A percentile compares a stretch with the other conserved stretches of the same genome.
Conservation (phyloP, 2,329 filamentous ascomycete species). For the Paradendryphiella salina region DNA sequence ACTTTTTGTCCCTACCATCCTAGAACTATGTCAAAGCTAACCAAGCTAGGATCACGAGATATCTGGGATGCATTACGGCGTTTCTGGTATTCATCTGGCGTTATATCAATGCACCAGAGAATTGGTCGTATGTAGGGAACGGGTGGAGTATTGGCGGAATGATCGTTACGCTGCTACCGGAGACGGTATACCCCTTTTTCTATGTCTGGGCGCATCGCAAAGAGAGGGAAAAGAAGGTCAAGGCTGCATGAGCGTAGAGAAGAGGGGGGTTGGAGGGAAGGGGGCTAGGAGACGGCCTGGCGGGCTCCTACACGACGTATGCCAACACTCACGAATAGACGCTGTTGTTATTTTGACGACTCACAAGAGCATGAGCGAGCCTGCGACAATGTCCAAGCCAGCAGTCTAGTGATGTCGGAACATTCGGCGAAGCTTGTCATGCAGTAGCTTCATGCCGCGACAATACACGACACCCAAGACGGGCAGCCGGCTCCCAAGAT, state of each 20-base stretch:
- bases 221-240: constrained; percentile 22
- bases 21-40: neutral
- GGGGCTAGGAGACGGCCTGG: no score
- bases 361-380: neutral
- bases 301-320: no score
- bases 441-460: constrained; percentile 2
- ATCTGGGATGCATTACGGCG: constrained; percentile 46
- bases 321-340: no score
- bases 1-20: neutral
- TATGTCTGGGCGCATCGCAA: constrained; percentile 43
- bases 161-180: constrained; percentile 45
- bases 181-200: constrained; percentile 46
- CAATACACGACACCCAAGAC: constrained; percentile 10
- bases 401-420: neutral
- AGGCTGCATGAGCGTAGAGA: constrained; percentile 5
- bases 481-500: constrained; percentile 13
- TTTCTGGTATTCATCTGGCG: constrained; percentile 48
- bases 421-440: neutral
- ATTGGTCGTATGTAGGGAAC: constrained; percentile 47
- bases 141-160: constrained; percentile 43
- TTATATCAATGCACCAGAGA: constrained; percentile 46
- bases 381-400: neutral
- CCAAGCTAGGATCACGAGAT: constrained; percentile 43
- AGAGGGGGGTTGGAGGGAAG: neutral
- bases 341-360: no score